phyloP scores from a whole-genome alignment of 2,329 filamentous ascomycete genomes.

The Colletotrichum limetticola region DNA sequence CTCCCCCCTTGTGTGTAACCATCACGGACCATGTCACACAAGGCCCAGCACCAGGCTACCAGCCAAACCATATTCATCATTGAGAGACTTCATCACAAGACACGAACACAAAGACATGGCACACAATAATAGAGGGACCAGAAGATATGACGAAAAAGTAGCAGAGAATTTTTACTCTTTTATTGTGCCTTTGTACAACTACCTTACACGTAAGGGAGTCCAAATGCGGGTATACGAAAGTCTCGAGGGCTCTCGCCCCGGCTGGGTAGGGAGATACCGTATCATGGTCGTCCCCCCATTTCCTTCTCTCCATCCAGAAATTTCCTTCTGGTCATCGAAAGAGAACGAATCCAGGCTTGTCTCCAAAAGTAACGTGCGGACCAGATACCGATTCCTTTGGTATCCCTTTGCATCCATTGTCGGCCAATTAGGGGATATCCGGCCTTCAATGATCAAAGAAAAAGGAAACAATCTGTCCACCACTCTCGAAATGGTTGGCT shows the following conservation, averaged over 20 bases:
- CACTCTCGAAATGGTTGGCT: conserved; percentile 2
- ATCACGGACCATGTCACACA: not conserved
- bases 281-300: conserved; percentile 4
- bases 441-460: conserved; percentile 15
- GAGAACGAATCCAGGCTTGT: conserved; percentile 20
- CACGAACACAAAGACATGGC: not conserved
- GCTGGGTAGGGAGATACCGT: conserved; percentile 32
- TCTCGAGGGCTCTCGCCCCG: conserved; percentile 16
- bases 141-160: not conserved
- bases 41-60: no score
- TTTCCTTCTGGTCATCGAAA: conserved; percentile 15
- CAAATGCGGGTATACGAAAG: conserved; percentile 25
- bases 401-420: not conserved
- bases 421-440: conserved; percentile 35
- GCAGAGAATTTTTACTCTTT: conserved; percentile 47
- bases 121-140: not conserved
- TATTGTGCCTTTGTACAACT: conserved; percentile 52
- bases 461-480: conserved; percentile 1
- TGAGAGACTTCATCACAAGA: not conserved
- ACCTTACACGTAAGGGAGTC: conserved; percentile 47
- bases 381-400: conserved; percentile 4
- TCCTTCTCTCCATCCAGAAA: conserved; percentile 15
- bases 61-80: no score
- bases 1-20: not conserved
- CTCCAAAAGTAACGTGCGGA: conserved; percentile 32